Base-by-base conservation (phyloP, 2,329 filamentous ascomycete species). In the Didymella segeticola region DNA sequence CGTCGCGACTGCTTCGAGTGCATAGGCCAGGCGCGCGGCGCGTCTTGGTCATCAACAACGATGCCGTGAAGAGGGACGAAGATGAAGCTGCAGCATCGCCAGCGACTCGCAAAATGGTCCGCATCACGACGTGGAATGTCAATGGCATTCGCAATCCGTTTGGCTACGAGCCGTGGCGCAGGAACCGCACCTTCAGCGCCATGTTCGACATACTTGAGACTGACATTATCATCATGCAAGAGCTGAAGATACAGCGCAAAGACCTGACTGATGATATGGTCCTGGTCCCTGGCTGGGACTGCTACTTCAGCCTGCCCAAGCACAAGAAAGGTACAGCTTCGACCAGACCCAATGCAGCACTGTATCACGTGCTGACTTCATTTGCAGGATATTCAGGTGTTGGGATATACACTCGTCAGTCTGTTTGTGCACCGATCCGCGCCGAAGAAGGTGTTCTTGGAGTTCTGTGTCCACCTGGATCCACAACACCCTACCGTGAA, bases 221-320 rank as follows among this genome's bases (percentile, higher is more conserved):
- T 47, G 95, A 99, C 73, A 95, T 99, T 60, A 86, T 98, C 15
- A 83, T 97, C 53, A 92, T 98, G 80, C 95, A 99, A 74, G 95
- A 98, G 76, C 88, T 91, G 36, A 99, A 98, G 77, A 97, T 98
- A 33, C 95, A 98, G 71, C 84, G 89, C 52, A 96, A 96, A 71
- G 93, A 97, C 64, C 80, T 99, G 1, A 83, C 82, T 33, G 95
- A 98, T 81, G 95, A 98, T 65, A 98, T 98, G 91, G 93, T 98
- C 9, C 80, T 98, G 27, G 86, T 98, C 0, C 87, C 90, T 0
- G 95, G 95, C 11, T 99, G 93, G 93, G 95, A 99, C 72, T 93
- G 93, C 61, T 96, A 89, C 76, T 97, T 97, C 77, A 97, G 92
- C 71, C 80, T 99, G 20, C 95, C 95, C 0, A 91, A 88, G 71